Evolutionary conservation across 768 basidiomycete genomes (phyloP).

Genomic region (Boletales sp.): DNA sequence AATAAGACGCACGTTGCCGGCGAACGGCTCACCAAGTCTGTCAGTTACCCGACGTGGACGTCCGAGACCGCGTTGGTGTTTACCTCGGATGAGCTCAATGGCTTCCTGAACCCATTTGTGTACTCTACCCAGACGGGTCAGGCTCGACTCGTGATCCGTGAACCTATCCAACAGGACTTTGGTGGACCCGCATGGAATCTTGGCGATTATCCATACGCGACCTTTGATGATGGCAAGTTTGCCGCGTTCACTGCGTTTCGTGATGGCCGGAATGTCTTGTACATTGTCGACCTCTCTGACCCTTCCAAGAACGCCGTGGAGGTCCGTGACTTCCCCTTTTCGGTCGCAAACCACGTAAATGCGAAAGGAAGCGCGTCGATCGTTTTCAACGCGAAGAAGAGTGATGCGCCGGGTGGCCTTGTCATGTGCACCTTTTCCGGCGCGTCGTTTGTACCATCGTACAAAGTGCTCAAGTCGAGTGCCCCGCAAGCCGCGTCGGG

Average conservation of each 20-base stretch:
- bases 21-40: constrained; percentile 44
- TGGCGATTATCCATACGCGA: constrained; percentile 43
- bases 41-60: constrained; percentile 59
- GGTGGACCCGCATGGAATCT: constrained; percentile 55
- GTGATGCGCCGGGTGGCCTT: constrained; percentile 29
- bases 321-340: constrained; percentile 33
- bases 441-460: constrained; percentile 21
- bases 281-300: constrained; percentile 27
- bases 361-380: constrained; percentile 20
- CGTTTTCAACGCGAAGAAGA: constrained; percentile 33
- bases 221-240: constrained; percentile 33
- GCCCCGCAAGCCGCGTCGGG: constrained; percentile 14
- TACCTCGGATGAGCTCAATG: constrained; percentile 55
- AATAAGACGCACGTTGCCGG: constrained; percentile 50
- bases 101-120: constrained; percentile 66
- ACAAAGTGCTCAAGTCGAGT: constrained; percentile 21
- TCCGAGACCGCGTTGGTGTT: constrained; percentile 55
- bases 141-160: constrained; percentile 29
- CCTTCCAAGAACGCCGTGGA: constrained; percentile 22
- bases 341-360: constrained; percentile 23
- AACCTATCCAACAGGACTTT: constrained; percentile 53
- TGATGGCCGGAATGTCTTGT: constrained; percentile 34
- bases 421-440: constrained; percentile 27
- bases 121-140: constrained; percentile 38
- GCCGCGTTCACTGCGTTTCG: constrained; percentile 31